Base-by-base conservation (phyloP, 139 green algal species). In the Closterium sp. region DNA sequence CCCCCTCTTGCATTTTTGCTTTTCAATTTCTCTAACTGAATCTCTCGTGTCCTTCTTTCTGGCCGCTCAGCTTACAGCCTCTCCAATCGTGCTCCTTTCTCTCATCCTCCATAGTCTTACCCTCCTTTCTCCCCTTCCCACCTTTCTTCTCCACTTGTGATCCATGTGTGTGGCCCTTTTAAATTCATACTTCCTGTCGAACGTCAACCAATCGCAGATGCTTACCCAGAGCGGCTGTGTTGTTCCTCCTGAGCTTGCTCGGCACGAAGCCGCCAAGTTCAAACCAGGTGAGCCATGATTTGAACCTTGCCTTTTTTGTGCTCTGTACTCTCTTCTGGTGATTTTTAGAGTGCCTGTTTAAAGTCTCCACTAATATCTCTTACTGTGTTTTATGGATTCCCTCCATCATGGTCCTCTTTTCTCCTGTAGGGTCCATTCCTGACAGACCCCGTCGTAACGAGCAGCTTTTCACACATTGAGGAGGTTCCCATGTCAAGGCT, bases 201-300 rank as follows among this genome's bases (percentile, higher is more conserved):
- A n/a, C n/a, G 4, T 32, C n/a, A 10, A 2, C n/a, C 81, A 33
- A 33, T 38, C n/a, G 88, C 91, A 93, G 91, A 93, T 94, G 89
- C 92, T 94, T 25, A 91, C 25, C 1, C 25, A 89, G 32, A 87
- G 23, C 25, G 38, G 84, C 10, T 89, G 33, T 35, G 21, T 21
- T 8, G 89, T 94, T 10, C 92, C 92, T 23, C 89, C 92, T 5
- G 92, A 94, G 81, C 90, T 94, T 8, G 90, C 92, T 7, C 86
- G 92, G 19, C 92, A 94, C n/a, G 92, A 94, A 64, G 92, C 92
- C n/a, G 83, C 92, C 92, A 94, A 94, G 30, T 94, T 94, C 28
- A 94, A 94, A 34, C 92, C 92, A 87, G 92, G 92, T 93, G 23
- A 2, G 30, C 5, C 28, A n/a, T n/a, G n/a, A n/a, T n/a, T 90